These are phyloP conservation scores for Periconia sp. DNA, from an alignment of 2,329 filamentous ascomycete genomes.

Conservation along the genomic window DNA sequence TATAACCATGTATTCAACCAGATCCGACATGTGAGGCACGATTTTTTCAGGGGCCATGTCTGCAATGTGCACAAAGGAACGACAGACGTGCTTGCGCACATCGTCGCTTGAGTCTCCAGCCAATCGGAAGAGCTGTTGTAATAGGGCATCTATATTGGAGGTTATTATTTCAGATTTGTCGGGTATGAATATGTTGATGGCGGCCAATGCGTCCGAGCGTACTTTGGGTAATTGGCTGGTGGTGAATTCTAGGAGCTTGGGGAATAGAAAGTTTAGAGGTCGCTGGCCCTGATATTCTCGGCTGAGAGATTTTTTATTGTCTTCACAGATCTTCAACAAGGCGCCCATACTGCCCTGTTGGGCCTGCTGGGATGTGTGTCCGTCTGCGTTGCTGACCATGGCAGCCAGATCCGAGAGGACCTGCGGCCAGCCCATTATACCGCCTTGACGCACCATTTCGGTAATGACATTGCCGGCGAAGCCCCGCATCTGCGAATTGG, in stretches of 20 bases:
- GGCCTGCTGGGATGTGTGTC: constrained; percentile 67
- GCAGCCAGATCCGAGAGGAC: constrained; percentile 80
- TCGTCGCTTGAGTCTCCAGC: constrained; percentile 76
- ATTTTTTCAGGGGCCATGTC: constrained; percentile 90
- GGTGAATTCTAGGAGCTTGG: constrained; percentile 86
- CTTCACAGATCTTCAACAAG: constrained; percentile 93
- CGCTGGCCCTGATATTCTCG: constrained; percentile 85
- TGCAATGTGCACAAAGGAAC: constrained; percentile 88
- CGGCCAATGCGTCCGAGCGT: constrained; percentile 74
- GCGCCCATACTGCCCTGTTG: constrained; percentile 95
- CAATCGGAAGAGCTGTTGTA: constrained; percentile 80
- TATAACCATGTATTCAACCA: constrained; percentile 89
- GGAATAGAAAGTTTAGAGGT: constrained; percentile 84
- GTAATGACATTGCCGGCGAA: constrained; percentile 93
- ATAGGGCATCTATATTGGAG: constrained; percentile 75
- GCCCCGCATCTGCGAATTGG: constrained; percentile 78
- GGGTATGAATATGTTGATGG: constrained; percentile 90
- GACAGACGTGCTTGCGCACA: constrained; percentile 89
- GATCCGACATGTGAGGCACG: constrained; percentile 78
- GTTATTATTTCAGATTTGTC: constrained; percentile 81
- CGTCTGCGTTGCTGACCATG: constrained; percentile 72
- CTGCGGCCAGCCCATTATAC: constrained; percentile 88
- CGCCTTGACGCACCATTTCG: constrained; percentile 81
- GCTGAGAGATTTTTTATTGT: constrained; percentile 85
- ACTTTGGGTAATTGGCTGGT: constrained; percentile 75